phyloP scores from a whole-genome alignment of 305 asterid genomes.

The Solanum hybrid region DNA sequence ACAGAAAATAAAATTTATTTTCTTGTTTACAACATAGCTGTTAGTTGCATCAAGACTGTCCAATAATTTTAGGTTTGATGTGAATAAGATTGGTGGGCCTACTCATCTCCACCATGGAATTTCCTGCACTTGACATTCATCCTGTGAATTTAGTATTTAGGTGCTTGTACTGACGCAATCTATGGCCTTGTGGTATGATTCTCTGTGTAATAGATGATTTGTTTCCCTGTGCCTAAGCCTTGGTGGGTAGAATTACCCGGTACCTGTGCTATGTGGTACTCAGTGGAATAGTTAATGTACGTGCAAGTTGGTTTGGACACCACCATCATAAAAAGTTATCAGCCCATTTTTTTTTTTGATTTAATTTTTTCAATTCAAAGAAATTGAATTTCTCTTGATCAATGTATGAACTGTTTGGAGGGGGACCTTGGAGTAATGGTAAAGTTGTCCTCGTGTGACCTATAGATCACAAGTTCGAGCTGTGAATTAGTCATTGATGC shows the following conservation, averaged over 20 bases:
- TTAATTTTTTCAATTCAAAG: neutral
- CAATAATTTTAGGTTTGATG: neutral
- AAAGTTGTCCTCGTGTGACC: neutral
- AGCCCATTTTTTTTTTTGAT: conserved; percentile 4
- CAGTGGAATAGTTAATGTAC: neutral
- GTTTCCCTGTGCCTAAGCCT: neutral
- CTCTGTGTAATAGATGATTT: neutral
- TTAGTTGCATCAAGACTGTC: neutral
- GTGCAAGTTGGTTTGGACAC: neutral
- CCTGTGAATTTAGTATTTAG: neutral
- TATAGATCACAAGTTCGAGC: neutral
- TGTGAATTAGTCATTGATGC: neutral
- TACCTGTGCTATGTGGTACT: neutral
- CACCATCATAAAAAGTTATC: neutral
- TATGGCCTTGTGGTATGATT: neutral
- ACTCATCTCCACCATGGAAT: neutral
- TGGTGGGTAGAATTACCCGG: neutral
- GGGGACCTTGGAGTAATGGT: neutral
- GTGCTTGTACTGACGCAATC: neutral
- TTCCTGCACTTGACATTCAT: neutral
- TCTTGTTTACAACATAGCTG: neutral
- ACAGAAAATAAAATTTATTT: neutral
- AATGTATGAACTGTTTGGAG: conserved; percentile 22
- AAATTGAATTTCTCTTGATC: conserved; percentile 56
- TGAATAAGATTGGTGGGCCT: neutral